Percentiles rank a stretch among this genome's conserved stretches.
These are phyloP conservation scores for Yarrowia sp. DNA, from an alignment of 805 yeast genomes.

Conservation along the genomic window DNA sequence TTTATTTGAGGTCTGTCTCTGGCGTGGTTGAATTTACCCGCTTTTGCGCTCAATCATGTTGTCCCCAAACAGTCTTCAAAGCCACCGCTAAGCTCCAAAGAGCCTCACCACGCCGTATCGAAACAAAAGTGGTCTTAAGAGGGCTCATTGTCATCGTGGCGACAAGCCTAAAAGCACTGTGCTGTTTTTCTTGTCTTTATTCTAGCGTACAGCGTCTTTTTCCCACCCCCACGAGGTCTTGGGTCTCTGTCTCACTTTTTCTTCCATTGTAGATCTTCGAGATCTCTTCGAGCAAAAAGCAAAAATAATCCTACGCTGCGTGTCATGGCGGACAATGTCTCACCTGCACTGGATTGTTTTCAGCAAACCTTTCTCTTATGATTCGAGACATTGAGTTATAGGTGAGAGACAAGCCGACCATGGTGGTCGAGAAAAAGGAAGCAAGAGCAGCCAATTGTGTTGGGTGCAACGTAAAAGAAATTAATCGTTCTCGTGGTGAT, in stretches of 20 bases:
- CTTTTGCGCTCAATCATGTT: neutral
- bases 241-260: constrained; percentile 7
- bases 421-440: constrained; percentile 9
- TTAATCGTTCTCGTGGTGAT: neutral
- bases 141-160: too few relatives aligned
- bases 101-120: too few relatives aligned
- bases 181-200: too few relatives aligned
- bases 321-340: constrained; percentile 18
- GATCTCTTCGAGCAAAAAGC: neutral
- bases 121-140: too few relatives aligned
- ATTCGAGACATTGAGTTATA: constrained; percentile 20
- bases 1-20: too few relatives aligned
- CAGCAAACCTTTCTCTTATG: constrained; percentile 29
- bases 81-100: too few relatives aligned
- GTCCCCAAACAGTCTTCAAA: neutral
- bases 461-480: constrained; percentile 2
- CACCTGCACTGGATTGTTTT: constrained; percentile 26
- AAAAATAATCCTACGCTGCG: constrained; percentile 7
- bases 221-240: too few relatives aligned
- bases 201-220: too few relatives aligned
- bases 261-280: constrained; percentile 27
- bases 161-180: too few relatives aligned
- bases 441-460: constrained; percentile 3
- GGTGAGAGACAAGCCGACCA: constrained; percentile 3
- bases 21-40: neutral